phyloP scores from a whole-genome alignment of 352 stramenopile species.

The Phytopythium delawarense region DNA sequence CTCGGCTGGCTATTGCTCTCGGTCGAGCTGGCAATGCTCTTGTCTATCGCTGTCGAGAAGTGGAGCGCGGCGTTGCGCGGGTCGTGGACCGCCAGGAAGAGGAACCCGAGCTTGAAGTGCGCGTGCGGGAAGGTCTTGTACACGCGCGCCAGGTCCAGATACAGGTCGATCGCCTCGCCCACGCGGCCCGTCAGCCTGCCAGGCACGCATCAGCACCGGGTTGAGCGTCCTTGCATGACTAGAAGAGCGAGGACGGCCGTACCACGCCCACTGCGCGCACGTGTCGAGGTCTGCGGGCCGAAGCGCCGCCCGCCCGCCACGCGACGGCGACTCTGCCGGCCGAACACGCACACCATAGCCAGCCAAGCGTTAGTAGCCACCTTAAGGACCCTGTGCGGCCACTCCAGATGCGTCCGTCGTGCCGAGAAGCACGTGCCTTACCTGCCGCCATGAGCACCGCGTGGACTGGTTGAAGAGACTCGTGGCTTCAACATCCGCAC shows the following conservation, averaged over 20 bases:
- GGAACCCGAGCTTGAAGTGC: conserved; percentile 53
- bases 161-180: conserved; percentile 43
- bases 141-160: conserved; percentile 32
- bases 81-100: conserved; percentile 35
- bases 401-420: no score
- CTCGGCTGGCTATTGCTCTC: neutral
- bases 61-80: conserved; percentile 22
- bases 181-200: conserved; percentile 38
- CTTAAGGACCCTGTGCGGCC: no score
- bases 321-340: neutral
- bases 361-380: no score
- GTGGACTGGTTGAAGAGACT: no score
- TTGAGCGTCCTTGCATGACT: neutral
- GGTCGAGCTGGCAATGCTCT: neutral
- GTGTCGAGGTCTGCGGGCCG: conserved; percentile 31
- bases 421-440: no score
- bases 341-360: neutral
- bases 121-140: conserved; percentile 37
- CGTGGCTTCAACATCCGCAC: no score
- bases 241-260: conserved; percentile 2
- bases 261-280: conserved; percentile 50
- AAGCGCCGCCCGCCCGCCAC: neutral
- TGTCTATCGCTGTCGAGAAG: conserved; percentile 40
- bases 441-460: no score
- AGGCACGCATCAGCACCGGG: neutral